Percentiles rank a stretch among this genome's conserved stretches.
These are phyloP conservation scores for Tardiomyces depauwii DNA, from an alignment of 1,139 yeast species.

Conservation along the genomic window DNA sequence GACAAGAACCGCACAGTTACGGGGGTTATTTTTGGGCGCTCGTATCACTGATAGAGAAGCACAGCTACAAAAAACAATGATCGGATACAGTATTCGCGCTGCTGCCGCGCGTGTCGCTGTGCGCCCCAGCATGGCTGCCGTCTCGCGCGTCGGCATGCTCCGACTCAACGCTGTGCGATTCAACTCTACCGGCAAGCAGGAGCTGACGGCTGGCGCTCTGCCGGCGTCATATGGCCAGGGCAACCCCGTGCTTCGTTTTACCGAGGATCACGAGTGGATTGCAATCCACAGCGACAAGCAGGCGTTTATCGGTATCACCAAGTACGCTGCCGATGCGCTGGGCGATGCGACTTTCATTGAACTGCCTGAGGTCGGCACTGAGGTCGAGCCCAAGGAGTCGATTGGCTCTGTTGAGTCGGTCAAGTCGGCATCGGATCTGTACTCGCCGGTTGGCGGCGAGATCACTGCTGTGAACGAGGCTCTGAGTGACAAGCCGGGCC, in stretches of 20 bases:
- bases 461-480: constrained; percentile 57
- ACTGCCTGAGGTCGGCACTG: constrained; percentile 66
- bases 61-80: not conserved
- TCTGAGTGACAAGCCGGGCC: constrained; percentile 60
- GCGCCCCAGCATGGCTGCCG: not conserved
- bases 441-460: constrained; percentile 77
- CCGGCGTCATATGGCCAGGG: constrained; percentile 39
- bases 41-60: not conserved
- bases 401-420: constrained; percentile 93
- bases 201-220: constrained; percentile 40
- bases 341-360: constrained; percentile 96
- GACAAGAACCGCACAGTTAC: not conserved
- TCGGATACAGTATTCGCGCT: not conserved
- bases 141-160: constrained; percentile 1
- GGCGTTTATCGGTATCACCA: constrained; percentile 82
- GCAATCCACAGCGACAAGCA: constrained; percentile 74
- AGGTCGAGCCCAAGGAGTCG: constrained; percentile 63
- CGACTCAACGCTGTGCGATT: constrained; percentile 14
- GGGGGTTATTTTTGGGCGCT: too few relatives aligned
- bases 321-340: constrained; percentile 93
- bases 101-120: not conserved
- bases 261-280: constrained; percentile 94
- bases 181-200: constrained; percentile 20
- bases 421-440: constrained; percentile 88
- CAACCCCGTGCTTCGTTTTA: constrained; percentile 44